phyloP scores from a whole-genome alignment of 2,329 filamentous ascomycete genomes.

The Lachnellula occidentalis region DNA sequence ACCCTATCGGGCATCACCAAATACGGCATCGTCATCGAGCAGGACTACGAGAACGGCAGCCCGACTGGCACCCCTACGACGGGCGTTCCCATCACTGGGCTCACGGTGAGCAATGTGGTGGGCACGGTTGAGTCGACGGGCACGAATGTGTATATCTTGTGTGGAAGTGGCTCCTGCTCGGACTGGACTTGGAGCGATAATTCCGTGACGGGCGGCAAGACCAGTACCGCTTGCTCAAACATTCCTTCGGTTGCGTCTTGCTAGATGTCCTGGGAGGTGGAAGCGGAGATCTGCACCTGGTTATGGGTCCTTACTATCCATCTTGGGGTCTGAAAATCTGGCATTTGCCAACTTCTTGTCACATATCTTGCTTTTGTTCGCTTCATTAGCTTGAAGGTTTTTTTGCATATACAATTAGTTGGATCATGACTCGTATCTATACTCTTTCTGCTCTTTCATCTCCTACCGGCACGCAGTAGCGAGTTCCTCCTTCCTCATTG shows the following conservation, averaged over 20 bases:
- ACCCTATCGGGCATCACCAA: conserved; percentile 41
- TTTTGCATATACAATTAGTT: conserved; percentile 16
- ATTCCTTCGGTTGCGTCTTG: conserved; percentile 26
- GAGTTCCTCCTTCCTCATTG: too few species aligned
- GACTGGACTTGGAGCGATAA: conserved; percentile 49
- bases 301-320: too few species aligned
- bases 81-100: conserved; percentile 47
- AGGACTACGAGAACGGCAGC: conserved; percentile 41
- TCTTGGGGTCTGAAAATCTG: background rate
- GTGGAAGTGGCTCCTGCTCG: conserved; percentile 44
- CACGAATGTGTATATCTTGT: conserved; percentile 48
- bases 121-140: conserved; percentile 36
- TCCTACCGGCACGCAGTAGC: too few species aligned
- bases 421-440: background rate
- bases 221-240: conserved; percentile 36
- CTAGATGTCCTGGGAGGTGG: conserved; percentile 6
- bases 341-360: conserved; percentile 12
- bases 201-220: conserved; percentile 46
- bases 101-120: conserved; percentile 40
- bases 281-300: too few species aligned
- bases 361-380: conserved; percentile 3
- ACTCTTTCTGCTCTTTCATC: background rate
- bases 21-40: conserved; percentile 47
- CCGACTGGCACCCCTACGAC: conserved; percentile 23
- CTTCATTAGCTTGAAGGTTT: background rate